These are phyloP conservation scores for Xylariaceae sp. DNA, from an alignment of 2,329 filamentous ascomycete genomes.

Conservation along the genomic window DNA sequence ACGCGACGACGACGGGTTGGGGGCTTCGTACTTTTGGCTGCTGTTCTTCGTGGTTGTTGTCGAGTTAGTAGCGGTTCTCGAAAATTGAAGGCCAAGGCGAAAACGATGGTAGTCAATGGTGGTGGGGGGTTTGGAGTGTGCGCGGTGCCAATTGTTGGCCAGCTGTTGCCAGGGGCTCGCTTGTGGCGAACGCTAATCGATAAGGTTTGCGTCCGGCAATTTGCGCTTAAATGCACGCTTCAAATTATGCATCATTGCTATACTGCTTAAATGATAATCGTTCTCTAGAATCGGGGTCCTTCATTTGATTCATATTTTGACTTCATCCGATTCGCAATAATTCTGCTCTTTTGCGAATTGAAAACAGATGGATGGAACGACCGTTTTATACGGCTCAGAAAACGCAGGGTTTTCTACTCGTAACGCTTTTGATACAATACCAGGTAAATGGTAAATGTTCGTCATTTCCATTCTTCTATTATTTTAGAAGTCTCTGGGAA, in stretches of 20 bases:
- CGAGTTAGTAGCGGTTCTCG: slow-evolving; percentile 8
- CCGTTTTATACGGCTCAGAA: too few relatives aligned
- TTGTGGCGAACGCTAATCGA: slow-evolving; percentile 16
- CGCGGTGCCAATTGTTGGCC: slow-evolving; percentile 12
- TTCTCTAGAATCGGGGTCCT: background rate
- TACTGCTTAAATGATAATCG: background rate
- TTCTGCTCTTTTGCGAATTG: background rate
- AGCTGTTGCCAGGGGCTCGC: slow-evolving; percentile 13
- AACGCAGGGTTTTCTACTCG: too few relatives aligned
- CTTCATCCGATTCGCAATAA: background rate
- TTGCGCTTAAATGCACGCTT: background rate
- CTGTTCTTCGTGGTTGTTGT: slow-evolving; percentile 24
- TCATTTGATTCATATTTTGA: background rate
- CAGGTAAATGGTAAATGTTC: too few relatives aligned
- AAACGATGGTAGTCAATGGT: slow-evolving; percentile 17
- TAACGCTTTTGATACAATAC: too few relatives aligned
- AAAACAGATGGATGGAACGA: too few relatives aligned
- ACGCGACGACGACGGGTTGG: background rate
- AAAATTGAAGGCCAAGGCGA: slow-evolving; percentile 14
- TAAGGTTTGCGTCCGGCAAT: slow-evolving; percentile 6
- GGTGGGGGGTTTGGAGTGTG: slow-evolving; percentile 20
- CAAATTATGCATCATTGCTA: background rate
- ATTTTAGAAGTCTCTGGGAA: too few relatives aligned
- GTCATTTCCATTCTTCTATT: too few relatives aligned
- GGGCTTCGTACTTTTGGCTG: slow-evolving; percentile 21